A percentile compares a stretch with the other conserved stretches of the same genome.
Evolutionary conservation across 2,329 filamentous ascomycete species (phyloP).

Genomic region (Sporothrix dimorphospora): DNA sequence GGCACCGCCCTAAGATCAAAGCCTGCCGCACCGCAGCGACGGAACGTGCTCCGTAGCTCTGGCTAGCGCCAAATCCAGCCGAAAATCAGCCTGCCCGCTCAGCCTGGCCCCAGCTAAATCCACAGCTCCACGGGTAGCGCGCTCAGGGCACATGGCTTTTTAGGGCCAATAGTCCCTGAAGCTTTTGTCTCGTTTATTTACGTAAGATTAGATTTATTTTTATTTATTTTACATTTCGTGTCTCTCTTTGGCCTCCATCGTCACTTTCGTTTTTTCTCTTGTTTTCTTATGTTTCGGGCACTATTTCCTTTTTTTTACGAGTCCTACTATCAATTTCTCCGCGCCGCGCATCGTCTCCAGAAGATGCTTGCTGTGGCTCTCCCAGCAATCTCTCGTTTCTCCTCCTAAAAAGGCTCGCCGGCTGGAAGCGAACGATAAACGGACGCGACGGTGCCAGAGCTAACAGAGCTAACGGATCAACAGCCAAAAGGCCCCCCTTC

Average conservation of each 20-base stretch:
- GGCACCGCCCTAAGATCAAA: not conserved
- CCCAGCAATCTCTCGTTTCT: slow-evolving; percentile 7
- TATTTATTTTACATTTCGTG: not conserved
- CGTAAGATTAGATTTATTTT: not conserved
- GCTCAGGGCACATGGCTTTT: slow-evolving; percentile 13
- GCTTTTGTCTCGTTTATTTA: not conserved
- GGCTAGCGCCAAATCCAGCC: not conserved
- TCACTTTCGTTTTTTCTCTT: not conserved
- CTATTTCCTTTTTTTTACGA: not conserved
- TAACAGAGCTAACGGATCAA: not conserved
- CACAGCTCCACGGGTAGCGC: slow-evolving; percentile 10
- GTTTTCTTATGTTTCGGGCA: not conserved
- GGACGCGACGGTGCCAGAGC: slow-evolving; percentile 10
- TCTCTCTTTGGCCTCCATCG: not conserved
- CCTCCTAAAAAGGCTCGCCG: slow-evolving; percentile 8
- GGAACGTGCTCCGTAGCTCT: not conserved
- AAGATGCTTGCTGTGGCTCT: not conserved
- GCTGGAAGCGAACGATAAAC: slow-evolving; percentile 17
- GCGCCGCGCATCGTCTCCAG: not conserved
- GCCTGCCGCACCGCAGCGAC: not conserved
- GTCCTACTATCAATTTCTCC: slow-evolving; percentile 4
- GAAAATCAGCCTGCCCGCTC: not conserved
- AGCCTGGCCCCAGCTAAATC: not conserved
- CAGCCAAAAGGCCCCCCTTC: not conserved
- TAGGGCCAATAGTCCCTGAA: not conserved